Evolutionary conservation across 164 flowering plant species (phyloP), one percentile per base, ranked within the genome.

Genomic region (Annona squamosa): DNA sequence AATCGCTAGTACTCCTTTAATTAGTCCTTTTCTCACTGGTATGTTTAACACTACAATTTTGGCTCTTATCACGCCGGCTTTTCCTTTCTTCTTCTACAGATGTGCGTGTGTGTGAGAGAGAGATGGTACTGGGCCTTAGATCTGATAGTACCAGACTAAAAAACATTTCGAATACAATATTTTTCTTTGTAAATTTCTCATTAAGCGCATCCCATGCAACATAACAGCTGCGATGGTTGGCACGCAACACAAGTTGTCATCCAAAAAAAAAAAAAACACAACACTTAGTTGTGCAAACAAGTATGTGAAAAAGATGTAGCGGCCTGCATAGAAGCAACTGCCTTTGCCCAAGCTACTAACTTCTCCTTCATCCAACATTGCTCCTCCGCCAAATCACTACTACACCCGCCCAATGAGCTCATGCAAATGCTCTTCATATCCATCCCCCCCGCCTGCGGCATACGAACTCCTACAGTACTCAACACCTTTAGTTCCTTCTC

Each of bases 321-420:
- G 13, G 68, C 68, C 46, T 66, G 42, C 68, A 44, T 4, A 16
- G 71, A 59, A 61, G 71, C 76, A 61, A 68, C 75, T 7, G 52
- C 46, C 26, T 74, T 74, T 4, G 76, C 76, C 76, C 76, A 74
- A 18, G 72, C 71, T 16, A 26, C 10, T 44, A 74, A 43, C 42
- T 41, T 19, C 41, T 63, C 71, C 46, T 74, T 74, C 59, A 63
- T 66, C 62, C 61, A 57, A 1, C 19, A 16, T 42, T 66, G 46
- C 42, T 66, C 46, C 5, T 13, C 16, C 16, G 44, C 47, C 46
- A 44, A 13, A 37, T 3, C 37, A 26, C 59, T 52, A 9, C 3
- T 52, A 9, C 59, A 16, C 65, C 18, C 65, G 17, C 19, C 18
- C 5, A 17, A n/a, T 19, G 17, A 2, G 17, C 26, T 46, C 5